These are phyloP conservation scores for Plasmodium inui DNA, from an alignment of 169 alveolate species.

Conservation along the genomic window DNA sequence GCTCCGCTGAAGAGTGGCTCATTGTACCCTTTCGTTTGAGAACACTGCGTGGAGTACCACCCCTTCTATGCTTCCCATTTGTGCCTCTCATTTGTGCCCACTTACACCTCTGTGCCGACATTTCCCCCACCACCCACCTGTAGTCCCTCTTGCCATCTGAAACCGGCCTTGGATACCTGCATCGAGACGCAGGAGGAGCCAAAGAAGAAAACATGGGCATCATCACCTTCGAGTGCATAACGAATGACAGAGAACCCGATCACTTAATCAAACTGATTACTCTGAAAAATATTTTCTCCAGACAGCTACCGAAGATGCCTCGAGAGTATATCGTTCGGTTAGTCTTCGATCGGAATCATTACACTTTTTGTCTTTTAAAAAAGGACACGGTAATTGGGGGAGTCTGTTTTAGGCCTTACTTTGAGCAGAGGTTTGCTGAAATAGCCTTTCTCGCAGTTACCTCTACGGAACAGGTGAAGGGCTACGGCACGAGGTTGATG, in stretches of 20 bases:
- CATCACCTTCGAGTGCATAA: constrained; percentile 91
- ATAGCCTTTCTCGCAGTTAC: constrained; percentile 99
- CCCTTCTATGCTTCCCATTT: not conserved
- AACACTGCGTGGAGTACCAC: not conserved
- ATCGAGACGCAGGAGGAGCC: constrained; percentile 94
- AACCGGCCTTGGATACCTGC: constrained; percentile 92
- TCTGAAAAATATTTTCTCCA: constrained; percentile 94
- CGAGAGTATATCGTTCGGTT: constrained; percentile 97
- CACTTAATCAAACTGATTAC: constrained; percentile 92
- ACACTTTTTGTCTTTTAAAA: constrained; percentile 94
- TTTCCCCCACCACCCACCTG: not conserved
- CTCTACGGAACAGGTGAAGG: constrained; percentile 97
- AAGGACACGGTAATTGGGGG: constrained; percentile 97
- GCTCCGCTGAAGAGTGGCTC: not conserved
- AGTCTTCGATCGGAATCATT: constrained; percentile 97
- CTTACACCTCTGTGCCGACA: not conserved
- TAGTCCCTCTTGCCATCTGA: constrained; percentile 90
- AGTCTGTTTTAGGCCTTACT: constrained; percentile 94
- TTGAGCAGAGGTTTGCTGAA: constrained; percentile 96
- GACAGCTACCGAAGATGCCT: constrained; percentile 99
- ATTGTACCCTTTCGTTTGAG: not conserved
- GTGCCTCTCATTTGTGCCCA: not conserved
- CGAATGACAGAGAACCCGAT: constrained; percentile 93
- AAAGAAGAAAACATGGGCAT: constrained; percentile 92
- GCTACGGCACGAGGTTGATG: constrained; percentile 99